These are phyloP conservation scores for Gossypioides kirkii DNA, from an alignment of 345 rosid genomes.

Conservation along the genomic window DNA sequence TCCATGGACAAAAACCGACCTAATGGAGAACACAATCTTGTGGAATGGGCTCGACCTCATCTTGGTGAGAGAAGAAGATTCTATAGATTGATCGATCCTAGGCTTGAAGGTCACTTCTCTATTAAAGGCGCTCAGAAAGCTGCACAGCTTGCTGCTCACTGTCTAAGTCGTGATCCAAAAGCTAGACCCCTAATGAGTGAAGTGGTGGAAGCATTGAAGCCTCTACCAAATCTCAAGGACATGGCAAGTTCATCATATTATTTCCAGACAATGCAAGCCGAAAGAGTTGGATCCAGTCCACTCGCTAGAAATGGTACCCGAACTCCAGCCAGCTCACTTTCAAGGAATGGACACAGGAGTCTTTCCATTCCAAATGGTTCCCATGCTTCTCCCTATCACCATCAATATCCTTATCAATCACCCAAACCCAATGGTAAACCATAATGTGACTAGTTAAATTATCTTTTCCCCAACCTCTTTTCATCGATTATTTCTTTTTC, in stretches of 20 bases:
- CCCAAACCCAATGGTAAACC: conserved; percentile 62
- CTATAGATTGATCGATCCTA: conserved; percentile 69
- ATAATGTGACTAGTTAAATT: conserved; percentile 24
- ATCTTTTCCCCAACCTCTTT: conserved; percentile 14
- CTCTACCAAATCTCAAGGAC: conserved; percentile 68
- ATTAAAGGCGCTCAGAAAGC: conserved; percentile 79
- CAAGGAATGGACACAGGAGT: conserved; percentile 68
- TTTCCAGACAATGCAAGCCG: conserved; percentile 70
- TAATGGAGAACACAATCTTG: conserved; percentile 72
- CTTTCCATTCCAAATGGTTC: conserved; percentile 74
- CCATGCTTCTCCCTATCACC: conserved; percentile 59
- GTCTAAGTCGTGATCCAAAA: conserved; percentile 80
- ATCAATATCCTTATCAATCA: conserved; percentile 53
- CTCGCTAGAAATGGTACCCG: conserved; percentile 39
- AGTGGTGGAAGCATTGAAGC: conserved; percentile 64
- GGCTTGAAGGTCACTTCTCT: conserved; percentile 76
- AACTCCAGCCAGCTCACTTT: conserved; percentile 31
- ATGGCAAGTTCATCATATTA: conserved; percentile 79
- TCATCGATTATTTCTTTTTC: conserved; percentile 12
- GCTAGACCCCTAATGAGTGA: conserved; percentile 80
- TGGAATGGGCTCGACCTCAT: conserved; percentile 85
- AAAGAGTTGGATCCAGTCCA: conserved; percentile 35
- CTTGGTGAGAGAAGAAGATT: conserved; percentile 72
- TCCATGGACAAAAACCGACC: conserved; percentile 84
- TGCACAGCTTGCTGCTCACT: conserved; percentile 69